Evolutionary conservation across 2,329 filamentous ascomycete genomes (phyloP), one percentile per base, ranked within the genome.

Genomic region (Samsoniella hepiali): DNA sequence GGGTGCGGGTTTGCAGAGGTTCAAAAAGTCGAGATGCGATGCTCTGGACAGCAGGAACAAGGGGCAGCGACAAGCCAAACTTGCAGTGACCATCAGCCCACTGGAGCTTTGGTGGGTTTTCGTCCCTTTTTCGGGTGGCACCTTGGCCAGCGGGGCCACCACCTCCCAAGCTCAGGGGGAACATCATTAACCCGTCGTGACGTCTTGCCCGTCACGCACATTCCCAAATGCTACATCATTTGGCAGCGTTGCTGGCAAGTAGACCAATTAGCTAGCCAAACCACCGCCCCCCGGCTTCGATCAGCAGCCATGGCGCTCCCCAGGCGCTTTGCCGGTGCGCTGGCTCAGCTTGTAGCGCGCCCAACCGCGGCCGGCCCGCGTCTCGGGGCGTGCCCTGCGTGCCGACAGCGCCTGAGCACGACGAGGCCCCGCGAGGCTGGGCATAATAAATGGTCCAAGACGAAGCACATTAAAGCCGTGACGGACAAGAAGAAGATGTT

Each of bases 391-490:
- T 86, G 83, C 68, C 76, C 74, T 45, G 76, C 75, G 75, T 84
- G 81, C 67, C 72, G 77, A 63, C 82, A 84, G 61, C 71, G 74
- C 42, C 81, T 89, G 65, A 74, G 74, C 62, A 79, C 78, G 17
- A 81, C 79, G 17, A 67, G 80, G 9, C 64, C 70, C 8, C 71
- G 77, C 15, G 76, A 78, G 65, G 88, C 89, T 31, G 93, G 93
- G 15, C 93, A 97, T 78, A 97, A 89, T 76, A 90, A 93, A 74
- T 99, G 95, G 95, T 93, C 92, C 64, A 96, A 95, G 72, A 98
- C 97, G 78, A 91, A 89, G 73, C 95, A 98, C 76, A 92, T 95
- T 75, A 99, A 99, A 77, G 93, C 89, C 58, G 91, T 89, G 66
- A 90, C 88, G 64, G 95, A 99, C 75, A 84, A 83, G 64, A 88